phyloP scores from a whole-genome alignment of 2,329 filamentous ascomycete species.

The Thyridium curvatum region DNA sequence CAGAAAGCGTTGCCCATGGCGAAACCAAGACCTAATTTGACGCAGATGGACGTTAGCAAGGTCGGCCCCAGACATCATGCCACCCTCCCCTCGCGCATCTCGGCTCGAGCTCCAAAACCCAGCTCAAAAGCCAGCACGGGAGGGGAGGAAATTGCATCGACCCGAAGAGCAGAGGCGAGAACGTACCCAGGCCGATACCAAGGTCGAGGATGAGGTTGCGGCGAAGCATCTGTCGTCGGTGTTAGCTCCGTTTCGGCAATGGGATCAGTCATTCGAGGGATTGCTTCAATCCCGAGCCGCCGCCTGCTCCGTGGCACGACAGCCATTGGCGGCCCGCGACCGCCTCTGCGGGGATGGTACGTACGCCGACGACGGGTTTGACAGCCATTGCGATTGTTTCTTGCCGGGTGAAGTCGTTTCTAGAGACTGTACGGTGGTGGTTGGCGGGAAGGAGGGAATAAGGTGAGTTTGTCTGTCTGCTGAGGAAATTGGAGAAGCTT shows the following conservation, averaged over 20 bases:
- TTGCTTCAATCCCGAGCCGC: slow-evolving; percentile 3
- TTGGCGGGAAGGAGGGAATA: not conserved
- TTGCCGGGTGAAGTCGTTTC: slow-evolving; percentile 1
- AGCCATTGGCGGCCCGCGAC: slow-evolving; percentile 9
- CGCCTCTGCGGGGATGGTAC: slow-evolving; percentile 21
- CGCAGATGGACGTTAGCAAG: slow-evolving; percentile 22
- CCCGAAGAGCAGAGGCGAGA: slow-evolving; percentile 7
- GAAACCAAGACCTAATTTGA: slow-evolving; percentile 41
- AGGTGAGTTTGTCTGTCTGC: not conserved
- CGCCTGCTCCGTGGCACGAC: not conserved
- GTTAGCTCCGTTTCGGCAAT: slow-evolving; percentile 21
- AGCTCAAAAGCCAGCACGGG: too few species aligned
- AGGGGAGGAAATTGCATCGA: too few species aligned
- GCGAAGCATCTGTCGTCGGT: slow-evolving; percentile 47
- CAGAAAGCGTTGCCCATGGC: slow-evolving; percentile 50
- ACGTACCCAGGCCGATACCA: slow-evolving; percentile 47
- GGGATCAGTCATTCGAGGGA: not conserved
- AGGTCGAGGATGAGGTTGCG: slow-evolving; percentile 52
- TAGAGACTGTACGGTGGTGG: not conserved
- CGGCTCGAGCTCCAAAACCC: not conserved
- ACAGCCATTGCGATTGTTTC: slow-evolving; percentile 41
- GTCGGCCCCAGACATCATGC: not conserved
- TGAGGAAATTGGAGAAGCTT: too few species aligned
- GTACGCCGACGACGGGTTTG: slow-evolving; percentile 54
- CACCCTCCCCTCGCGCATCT: not conserved